phyloP scores from a whole-genome alignment of 179 eudicot genomes.

The Dionaea muscipula region DNA sequence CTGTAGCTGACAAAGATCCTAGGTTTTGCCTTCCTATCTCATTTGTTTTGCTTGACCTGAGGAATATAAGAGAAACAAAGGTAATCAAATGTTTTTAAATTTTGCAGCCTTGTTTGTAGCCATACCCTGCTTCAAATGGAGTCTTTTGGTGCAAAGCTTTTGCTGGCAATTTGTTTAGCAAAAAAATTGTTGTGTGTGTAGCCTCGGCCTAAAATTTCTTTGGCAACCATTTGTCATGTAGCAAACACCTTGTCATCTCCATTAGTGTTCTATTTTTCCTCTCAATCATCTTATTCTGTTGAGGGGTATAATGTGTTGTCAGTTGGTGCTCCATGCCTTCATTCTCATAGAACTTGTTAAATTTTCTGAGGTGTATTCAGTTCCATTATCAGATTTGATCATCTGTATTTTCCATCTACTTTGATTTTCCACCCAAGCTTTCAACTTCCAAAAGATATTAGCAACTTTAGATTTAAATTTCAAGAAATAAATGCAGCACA shows the following conservation, averaged over 20 bases:
- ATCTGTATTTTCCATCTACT: background rate
- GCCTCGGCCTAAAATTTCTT: too few species aligned
- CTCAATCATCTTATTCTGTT: constrained; percentile 12
- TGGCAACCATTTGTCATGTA: constrained; percentile 1
- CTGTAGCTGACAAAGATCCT: constrained; percentile 7
- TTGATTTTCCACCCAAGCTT: background rate
- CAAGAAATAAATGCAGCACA: constrained; percentile 14
- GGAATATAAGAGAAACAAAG: too few species aligned
- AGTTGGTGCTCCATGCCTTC: constrained; percentile 2
- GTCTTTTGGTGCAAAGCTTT: too few species aligned
- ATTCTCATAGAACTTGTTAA: background rate
- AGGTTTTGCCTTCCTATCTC: too few species aligned
- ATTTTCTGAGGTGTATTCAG: background rate
- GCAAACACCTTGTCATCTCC: constrained; percentile 3
- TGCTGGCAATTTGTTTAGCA: background rate
- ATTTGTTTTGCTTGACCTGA: too few species aligned
- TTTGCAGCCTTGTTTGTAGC: too few species aligned
- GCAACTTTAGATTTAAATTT: constrained; percentile 6
- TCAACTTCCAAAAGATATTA: background rate
- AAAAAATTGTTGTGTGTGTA: background rate
- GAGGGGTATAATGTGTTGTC: constrained; percentile 2
- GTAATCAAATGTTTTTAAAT: too few species aligned
- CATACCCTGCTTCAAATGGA: too few species aligned
- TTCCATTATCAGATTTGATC: background rate
- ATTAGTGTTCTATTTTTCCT: background rate